Evolutionary conservation across 2,329 filamentous ascomycete species (phyloP), one percentile per base, ranked within the genome.

Genomic region (Onygenales sp.): DNA sequence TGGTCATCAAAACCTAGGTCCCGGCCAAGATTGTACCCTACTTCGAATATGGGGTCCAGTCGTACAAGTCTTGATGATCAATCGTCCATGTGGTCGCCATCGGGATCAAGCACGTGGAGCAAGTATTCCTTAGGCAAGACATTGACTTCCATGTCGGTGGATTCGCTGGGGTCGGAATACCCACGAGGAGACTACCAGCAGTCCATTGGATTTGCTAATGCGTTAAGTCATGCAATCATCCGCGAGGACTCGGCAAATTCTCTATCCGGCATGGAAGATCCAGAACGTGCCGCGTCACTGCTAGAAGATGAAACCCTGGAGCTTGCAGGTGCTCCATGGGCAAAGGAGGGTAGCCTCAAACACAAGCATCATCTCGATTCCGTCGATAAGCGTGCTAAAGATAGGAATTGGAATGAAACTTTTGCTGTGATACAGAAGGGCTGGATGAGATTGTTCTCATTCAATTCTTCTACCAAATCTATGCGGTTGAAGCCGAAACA

Each of bases 361-460:
- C 92, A 98, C 74, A 97, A 97, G 70, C 92, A 96, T 67, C 92
- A 97, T 64, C 79, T 97, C 3, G 92, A 97, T 66, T 84, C 88
- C 4, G 78, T 89, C 37, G 91, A 95, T 60, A 95, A 93, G 74
- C 88, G 89, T 67, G 87, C 91, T 57, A 96, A 92, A 71, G 92
- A 97, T 63, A 82, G 93, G 40, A 92, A 91, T 62, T 98, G 93
- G 93, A 85, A 79, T 54, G 91, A 97, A 64, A 91, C 91, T 53
- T 98, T 98, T 72, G 92, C 91, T 37, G 93, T 98, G 27, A 86
- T 97, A 52, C 90, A 96, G 65, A 94, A 95, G 68, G 93, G 93
- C 10, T 91, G 88, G 67, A 83, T 98, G 77, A 91, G 89, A 52
- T 75, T 98, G 6, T 98, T 98, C 72, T 94, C 90, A 0, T 98